These are phyloP conservation scores for Colletotrichum musae DNA, from an alignment of 2,329 filamentous ascomycete species.

Conservation along the genomic window DNA sequence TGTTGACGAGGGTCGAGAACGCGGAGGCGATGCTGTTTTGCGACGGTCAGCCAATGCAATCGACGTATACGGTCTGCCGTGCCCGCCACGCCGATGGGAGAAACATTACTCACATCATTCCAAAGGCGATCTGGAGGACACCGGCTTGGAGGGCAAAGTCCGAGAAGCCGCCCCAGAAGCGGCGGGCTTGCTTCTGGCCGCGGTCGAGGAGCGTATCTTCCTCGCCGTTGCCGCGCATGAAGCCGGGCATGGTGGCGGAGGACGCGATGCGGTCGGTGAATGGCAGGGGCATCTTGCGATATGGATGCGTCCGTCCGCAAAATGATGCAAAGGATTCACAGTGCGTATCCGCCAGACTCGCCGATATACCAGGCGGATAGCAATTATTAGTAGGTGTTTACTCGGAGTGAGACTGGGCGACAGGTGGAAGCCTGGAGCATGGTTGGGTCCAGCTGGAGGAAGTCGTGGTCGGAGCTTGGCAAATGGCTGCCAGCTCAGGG, in stretches of 20 bases:
- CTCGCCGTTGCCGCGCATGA: slow-evolving; percentile 47
- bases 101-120: slow-evolving; percentile 72
- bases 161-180: slow-evolving; percentile 74
- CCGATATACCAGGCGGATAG: too few relatives aligned
- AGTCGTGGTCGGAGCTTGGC: slow-evolving; percentile 7
- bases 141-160: slow-evolving; percentile 83
- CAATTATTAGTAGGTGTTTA: slow-evolving; percentile 8
- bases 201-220: slow-evolving; percentile 62
- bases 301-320: too few relatives aligned
- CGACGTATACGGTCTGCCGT: too few relatives aligned
- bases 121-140: slow-evolving; percentile 82
- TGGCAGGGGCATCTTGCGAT: neutral
- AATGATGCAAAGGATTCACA: too few relatives aligned
- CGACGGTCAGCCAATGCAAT: slow-evolving; percentile 24
- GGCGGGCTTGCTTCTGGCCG: slow-evolving; percentile 62
- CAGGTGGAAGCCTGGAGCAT: neutral
- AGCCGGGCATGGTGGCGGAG: slow-evolving; percentile 47
- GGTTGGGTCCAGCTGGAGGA: slow-evolving; percentile 11
- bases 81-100: neutral
- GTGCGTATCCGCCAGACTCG: too few relatives aligned
- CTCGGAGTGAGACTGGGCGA: neutral
- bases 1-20: slow-evolving; percentile 80
- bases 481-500: slow-evolving; percentile 33
- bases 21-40: slow-evolving; percentile 73
- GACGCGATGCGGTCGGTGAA: slow-evolving; percentile 27